Evolutionary conservation across 148 eudicot genomes (phyloP).

Genomic region (Spergularia marina): DNA sequence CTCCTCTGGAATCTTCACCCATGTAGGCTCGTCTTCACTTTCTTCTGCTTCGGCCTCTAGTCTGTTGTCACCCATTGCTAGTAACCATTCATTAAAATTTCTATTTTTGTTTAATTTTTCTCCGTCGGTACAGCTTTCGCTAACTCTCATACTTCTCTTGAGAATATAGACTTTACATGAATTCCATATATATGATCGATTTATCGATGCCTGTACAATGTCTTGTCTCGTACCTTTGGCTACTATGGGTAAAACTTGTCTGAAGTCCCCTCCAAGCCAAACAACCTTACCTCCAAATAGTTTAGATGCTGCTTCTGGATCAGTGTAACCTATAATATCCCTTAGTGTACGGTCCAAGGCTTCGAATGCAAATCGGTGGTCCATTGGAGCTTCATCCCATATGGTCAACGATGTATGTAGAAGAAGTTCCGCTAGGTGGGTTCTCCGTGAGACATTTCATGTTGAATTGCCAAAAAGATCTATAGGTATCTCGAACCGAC

Average conservation of each 20-base stretch:
- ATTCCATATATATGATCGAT: slow-evolving; percentile 11
- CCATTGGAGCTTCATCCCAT: slow-evolving; percentile 21
- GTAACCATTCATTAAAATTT: slow-evolving; percentile 11
- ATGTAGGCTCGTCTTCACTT: background rate
- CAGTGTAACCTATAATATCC: background rate
- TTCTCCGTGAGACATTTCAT: background rate
- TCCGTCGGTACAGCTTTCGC: background rate
- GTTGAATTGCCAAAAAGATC: background rate
- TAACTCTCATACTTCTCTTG: slow-evolving; percentile 1
- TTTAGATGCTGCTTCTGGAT: background rate
- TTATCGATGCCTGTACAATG: background rate
- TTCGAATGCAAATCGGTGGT: slow-evolving; percentile 16
- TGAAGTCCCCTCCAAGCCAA: slow-evolving; percentile 6
- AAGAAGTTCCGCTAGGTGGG: background rate
- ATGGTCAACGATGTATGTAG: background rate
- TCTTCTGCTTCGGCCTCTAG: background rate
- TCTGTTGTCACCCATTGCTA: slow-evolving; percentile 8
- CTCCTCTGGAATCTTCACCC: slow-evolving; percentile 9
- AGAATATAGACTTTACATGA: background rate
- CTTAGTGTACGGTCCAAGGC: slow-evolving; percentile 13
- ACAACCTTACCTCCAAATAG: slow-evolving; percentile 9
- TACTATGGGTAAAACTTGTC: slow-evolving; percentile 4
- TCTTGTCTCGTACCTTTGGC: background rate
- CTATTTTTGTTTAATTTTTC: background rate
- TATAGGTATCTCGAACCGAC: slow-evolving; percentile 1